A percentile compares a stretch with the other conserved stretches of the same genome.
Evolutionary conservation across 169 alveolate genomes (phyloP).

Genomic region (Plasmodium berghei): DNA sequence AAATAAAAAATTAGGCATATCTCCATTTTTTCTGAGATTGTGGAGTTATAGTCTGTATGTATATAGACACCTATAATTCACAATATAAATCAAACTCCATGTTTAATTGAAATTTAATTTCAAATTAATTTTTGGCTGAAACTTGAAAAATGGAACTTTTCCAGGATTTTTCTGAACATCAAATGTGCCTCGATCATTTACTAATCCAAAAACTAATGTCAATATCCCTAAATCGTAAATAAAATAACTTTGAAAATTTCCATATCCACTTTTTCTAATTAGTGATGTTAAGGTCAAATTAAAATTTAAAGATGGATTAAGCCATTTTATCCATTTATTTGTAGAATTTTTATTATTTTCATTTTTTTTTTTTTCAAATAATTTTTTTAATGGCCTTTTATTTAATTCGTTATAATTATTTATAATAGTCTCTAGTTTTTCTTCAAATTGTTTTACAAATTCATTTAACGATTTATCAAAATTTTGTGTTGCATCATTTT

Average conservation of each 20-base stretch:
- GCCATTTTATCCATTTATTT: conserved; percentile 8
- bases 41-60: too few species aligned
- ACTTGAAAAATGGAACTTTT: conserved; percentile 76
- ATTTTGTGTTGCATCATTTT: not conserved
- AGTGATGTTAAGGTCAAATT: conserved; percentile 76
- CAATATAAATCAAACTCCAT: too few species aligned
- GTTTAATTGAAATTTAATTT: conserved; percentile 74
- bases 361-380: conserved; percentile 42
- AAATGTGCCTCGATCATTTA: conserved; percentile 78
- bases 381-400: conserved; percentile 53
- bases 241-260: conserved; percentile 81
- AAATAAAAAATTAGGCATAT: too few species aligned
- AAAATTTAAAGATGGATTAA: conserved; percentile 44
- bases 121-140: conserved; percentile 82
- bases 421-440: conserved; percentile 24
- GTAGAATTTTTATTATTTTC: not conserved
- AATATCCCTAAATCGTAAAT: conserved; percentile 79
- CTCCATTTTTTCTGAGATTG: too few species aligned
- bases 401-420: conserved; percentile 27
- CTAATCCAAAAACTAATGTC: conserved; percentile 80
- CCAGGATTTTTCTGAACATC: conserved; percentile 82
- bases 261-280: conserved; percentile 82
- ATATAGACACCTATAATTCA: too few species aligned
- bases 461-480: conserved; percentile 16
- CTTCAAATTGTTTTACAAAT: conserved; percentile 27